A percentile compares a stretch with the other conserved stretches of the same genome.
These are phyloP conservation scores for Mycena alexandri DNA, from an alignment of 768 basidiomycete species.

Conservation along the genomic window DNA sequence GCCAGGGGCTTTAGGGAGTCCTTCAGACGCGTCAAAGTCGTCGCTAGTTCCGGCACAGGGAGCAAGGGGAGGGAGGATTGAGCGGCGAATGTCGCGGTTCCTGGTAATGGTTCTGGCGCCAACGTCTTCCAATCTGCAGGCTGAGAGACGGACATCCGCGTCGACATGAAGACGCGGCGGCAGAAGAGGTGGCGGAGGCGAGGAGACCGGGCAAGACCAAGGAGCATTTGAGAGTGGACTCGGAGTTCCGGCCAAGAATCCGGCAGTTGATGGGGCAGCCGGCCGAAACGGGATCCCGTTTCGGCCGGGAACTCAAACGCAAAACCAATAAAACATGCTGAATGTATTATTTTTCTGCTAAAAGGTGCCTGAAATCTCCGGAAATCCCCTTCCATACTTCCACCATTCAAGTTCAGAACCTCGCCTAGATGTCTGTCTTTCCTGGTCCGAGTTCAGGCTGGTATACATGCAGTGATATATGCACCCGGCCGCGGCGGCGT, in stretches of 20 bases:
- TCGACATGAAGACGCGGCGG: constrained; percentile 31
- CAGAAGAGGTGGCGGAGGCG: constrained; percentile 13
- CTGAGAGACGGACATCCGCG: constrained; percentile 41
- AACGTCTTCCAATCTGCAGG: constrained; percentile 78
- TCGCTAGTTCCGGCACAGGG: constrained; percentile 82
- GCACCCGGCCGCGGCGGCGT: no score
- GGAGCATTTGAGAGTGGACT: neutral
- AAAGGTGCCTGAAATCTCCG: no score
- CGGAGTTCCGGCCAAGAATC: no score
- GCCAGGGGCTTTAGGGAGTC: constrained; percentile 68
- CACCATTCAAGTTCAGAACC: no score
- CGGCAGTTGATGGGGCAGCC: neutral
- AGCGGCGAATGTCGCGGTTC: constrained; percentile 72
- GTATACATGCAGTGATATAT: no score
- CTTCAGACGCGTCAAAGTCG: constrained; percentile 59
- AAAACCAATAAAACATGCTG: neutral
- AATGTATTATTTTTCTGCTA: no score
- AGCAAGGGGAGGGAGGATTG: constrained; percentile 77
- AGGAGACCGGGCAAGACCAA: constrained; percentile 1
- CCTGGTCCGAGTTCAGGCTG: no score
- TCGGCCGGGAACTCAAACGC: constrained; percentile 16
- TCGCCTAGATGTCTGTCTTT: no score
- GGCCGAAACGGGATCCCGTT: constrained; percentile 13
- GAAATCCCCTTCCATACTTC: no score
- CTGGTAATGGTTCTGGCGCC: constrained; percentile 69